Base-by-base conservation (phyloP, 163 green algal species). In the Scenedesmus sp. region DNA sequence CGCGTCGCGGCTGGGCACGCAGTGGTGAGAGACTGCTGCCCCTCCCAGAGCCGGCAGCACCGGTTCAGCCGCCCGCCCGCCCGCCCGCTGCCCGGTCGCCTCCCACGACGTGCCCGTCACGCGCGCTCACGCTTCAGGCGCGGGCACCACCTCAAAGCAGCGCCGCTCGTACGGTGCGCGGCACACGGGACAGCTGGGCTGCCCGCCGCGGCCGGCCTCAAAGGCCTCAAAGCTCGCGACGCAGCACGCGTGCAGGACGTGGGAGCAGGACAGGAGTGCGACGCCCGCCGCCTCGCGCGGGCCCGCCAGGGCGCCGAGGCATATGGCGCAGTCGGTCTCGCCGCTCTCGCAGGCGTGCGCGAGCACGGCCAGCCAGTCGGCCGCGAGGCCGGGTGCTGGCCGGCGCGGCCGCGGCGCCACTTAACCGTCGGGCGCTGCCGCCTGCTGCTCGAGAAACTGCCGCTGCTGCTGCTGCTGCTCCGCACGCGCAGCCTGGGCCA, bases 261-360 rank as follows among this genome's bases (percentile, higher is more conserved):
- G 70, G 20, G 31, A 69, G 54, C 70, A 78, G 54, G 53, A 69
- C 22, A 78, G 56, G 33, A 78, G 39, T 15, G 70, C 70, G 26
- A 69, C 36, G 14, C 70, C 70, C 22, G 57, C 31, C 22, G 44
- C 26, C 36, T 78, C 34, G 9, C 56, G 36, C 26, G 47, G 47
- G 4, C 53, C 70, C 20, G 60, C 48, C 33, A 78, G 22, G 4
- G 54, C 53, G 3, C 20, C 36, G 18, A 78, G 9, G 54, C 70
- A 78, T 11, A 78, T 78, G 34, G 54, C 70, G 57, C 70, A 78
- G 26, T 78, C 70, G 34, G 70, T 62, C 28, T 78, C 70, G 24
- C 17, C 70, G 2, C 53, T 31, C 14, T 67, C 17, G 34, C 70
- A 78, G 15, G 70, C 70, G 9, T 15, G 54, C 33, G 33, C 56